Evolutionary conservation across 1,139 yeast species (phyloP).

Genomic region (Sugiyamaella japonica): DNA sequence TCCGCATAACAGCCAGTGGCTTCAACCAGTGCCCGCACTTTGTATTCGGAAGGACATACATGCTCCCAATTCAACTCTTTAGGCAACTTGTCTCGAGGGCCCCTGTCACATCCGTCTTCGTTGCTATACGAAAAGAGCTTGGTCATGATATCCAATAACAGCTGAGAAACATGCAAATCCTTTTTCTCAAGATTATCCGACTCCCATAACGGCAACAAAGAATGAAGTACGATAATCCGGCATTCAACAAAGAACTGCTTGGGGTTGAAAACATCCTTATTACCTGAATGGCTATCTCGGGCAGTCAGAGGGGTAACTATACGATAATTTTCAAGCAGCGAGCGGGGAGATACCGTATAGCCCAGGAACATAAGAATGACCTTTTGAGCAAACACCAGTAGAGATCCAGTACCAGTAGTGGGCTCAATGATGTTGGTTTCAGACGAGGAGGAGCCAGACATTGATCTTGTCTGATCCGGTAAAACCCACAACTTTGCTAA

Average conservation of each 20-base stretch:
- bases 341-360: slow-evolving; percentile 28
- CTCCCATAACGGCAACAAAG: slow-evolving; percentile 34
- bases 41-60: slow-evolving; percentile 54
- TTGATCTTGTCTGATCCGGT: slow-evolving; percentile 4
- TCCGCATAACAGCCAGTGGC: slow-evolving; percentile 47
- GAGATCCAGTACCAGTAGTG: slow-evolving; percentile 16
- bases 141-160: slow-evolving; percentile 30
- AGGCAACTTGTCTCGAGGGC: slow-evolving; percentile 25
- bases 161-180: slow-evolving; percentile 28
- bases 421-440: not conserved
- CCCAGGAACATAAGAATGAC: slow-evolving; percentile 28
- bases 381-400: slow-evolving; percentile 26
- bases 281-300: slow-evolving; percentile 30
- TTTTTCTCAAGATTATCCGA: slow-evolving; percentile 29
- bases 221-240: slow-evolving; percentile 32
- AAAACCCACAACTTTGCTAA: slow-evolving; percentile 31
- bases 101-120: slow-evolving; percentile 26
- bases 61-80: slow-evolving; percentile 42
- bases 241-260: slow-evolving; percentile 39
- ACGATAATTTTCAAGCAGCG: slow-evolving; percentile 30
- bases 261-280: slow-evolving; percentile 36
- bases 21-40: slow-evolving; percentile 48
- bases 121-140: slow-evolving; percentile 28
- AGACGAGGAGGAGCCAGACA: not conserved
- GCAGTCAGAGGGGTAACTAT: slow-evolving; percentile 29